Evolutionary conservation across 2,329 filamentous ascomycete genomes (phyloP), one percentile per base, ranked within the genome.

Genomic region (Coniochaeta sp.): DNA sequence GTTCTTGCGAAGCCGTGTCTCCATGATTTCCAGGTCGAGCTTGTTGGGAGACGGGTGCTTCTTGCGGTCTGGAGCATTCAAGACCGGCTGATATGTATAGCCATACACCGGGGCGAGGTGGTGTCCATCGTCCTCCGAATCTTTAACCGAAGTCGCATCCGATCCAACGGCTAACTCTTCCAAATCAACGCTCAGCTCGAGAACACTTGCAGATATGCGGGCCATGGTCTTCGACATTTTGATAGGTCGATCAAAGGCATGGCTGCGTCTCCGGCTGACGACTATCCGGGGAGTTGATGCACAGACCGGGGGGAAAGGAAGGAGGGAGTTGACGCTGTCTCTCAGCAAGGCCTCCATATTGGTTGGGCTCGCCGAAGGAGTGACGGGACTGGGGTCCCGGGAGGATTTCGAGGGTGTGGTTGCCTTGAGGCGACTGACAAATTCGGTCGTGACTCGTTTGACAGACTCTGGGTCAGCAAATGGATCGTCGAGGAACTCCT

Each of bases 31-130:
- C 24, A 79, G 65, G 10, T 71, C 72, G 32, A 70, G 67, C 60
- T 78, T 78, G 67, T 73, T 77, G 2, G 77, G 77, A 2, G 77
- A 79, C 6, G 77, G 77, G 42, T 79, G 76, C 60, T 79, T 79
- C 68, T 79, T 79, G 17, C 52, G 57, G 22, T 47, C 22, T 5
- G 47, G 47, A 3, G 24, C 47, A 30, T 52, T 52, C 36, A 55
- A 22, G 10, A 59, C 59, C 1, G 59, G 56, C 17, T 55, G 42
- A 30, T 61, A 58, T 8, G 26, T 42, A 24, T 44, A 57, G 16
- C 55, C 55, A 16, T 30, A 26, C 17, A 28, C 24, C 24, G 55
- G 47, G 16, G 22, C 47, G 24, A 52, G 47, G 9, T 52, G 8
- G 12, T 30, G 47, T 52, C 24, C 47, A 14, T 52, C 47, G 14